Conservation (phyloP, 306 rosid species). For the Citrullus mucosospermus region DNA sequence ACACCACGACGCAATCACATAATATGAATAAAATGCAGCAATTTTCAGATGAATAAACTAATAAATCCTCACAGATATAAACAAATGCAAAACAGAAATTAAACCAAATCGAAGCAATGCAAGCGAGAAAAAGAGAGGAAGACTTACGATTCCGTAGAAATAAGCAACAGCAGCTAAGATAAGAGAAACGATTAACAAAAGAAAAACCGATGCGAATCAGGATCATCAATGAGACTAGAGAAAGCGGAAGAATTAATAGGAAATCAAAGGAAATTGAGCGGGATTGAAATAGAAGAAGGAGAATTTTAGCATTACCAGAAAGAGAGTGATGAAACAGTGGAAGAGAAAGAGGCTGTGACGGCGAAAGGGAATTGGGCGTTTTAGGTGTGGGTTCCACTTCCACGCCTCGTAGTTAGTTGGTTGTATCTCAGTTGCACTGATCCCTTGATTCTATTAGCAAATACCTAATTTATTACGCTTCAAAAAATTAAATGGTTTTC, state of each 20-base stretch:
- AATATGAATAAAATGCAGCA: background rate
- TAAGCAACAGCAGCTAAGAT: background rate
- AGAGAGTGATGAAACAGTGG: background rate
- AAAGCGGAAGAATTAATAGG: background rate
- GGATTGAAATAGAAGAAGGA: background rate
- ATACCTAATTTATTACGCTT: background rate
- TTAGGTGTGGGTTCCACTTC: slow-evolving; percentile 20
- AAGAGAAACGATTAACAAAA: background rate
- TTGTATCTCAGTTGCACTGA: background rate
- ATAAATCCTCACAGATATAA: background rate
- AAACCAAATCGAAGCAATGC: background rate
- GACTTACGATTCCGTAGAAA: background rate
- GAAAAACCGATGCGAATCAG: background rate
- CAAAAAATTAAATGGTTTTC: no score
- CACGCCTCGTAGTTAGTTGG: background rate
- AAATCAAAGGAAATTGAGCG: background rate
- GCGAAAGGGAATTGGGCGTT: slow-evolving; percentile 8
- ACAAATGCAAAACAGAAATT: background rate
- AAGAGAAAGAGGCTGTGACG: background rate
- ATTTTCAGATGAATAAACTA: background rate
- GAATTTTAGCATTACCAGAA: background rate
- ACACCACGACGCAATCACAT: background rate
- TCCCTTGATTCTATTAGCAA: background rate
- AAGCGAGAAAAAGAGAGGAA: background rate
- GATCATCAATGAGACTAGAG: background rate